Evolutionary conservation across 768 basidiomycete species (phyloP), one percentile per base, ranked within the genome.

Genomic region (Termitomyces sp.): DNA sequence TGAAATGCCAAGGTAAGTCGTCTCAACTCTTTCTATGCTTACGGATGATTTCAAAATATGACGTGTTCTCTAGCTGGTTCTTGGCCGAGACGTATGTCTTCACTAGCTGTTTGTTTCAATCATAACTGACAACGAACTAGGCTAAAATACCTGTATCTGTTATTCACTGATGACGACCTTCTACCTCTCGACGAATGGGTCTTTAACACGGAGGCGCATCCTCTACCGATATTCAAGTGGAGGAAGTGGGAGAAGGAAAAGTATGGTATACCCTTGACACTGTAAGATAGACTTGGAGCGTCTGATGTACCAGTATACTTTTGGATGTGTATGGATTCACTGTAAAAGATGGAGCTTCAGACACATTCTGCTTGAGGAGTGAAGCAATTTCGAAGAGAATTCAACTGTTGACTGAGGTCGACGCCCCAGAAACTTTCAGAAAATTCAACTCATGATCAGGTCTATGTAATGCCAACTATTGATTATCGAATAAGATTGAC

Each of bases 161-260:
- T 90, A 46, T 92, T 90, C 72, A 78, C 75, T 54, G 84, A 90
- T 32, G 81, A 82, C 2, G 88, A 91, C 57, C 72, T 81, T 11
- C 65, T 91, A 18, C 75, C 80, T 5, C 65, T 86, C 16, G 74
- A 83, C 18, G 67, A 79, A 53, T 86, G 82, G 82, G 84, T 86
- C 13, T 84, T 86, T 63, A 86, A 86, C 62, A 84, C 84, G 0
- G 83, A 86, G 69, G 92, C 90, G 24, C 92, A 93, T 67, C 91
- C 92, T 18, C 71, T 93, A n/a, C 90, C 89, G 3, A 78, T 90
- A 28, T 88, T 90, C 61, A 67, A 79, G 24, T 91, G 88, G 90
- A 81, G 69, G 15, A 66, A 75, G 36, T 76, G 79, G 76, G 86
- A 90, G 72, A 82, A 76, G 63, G 69, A 74, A 59, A 68, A 66